A percentile compares a stretch with the other conserved stretches of the same genome.
Evolutionary conservation across 257 asterid genomes (phyloP).

Genomic region (Nemophila menziesii): DNA sequence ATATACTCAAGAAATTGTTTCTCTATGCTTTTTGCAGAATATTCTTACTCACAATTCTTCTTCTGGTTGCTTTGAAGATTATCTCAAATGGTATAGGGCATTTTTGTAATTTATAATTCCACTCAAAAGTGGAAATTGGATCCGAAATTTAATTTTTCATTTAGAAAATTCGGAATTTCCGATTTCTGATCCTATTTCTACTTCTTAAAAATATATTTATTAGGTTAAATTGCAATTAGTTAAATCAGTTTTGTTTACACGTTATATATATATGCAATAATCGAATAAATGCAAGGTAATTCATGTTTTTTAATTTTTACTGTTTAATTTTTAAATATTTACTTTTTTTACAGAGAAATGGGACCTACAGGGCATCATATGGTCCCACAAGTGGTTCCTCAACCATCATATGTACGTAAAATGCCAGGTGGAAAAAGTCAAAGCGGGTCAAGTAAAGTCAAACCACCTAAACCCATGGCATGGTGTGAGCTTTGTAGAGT

Average conservation of each 20-base stretch:
- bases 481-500: slow-evolving; percentile 50
- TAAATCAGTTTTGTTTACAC: no score
- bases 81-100: slow-evolving; percentile 20
- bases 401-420: slow-evolving; percentile 17
- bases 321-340: no score
- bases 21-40: slow-evolving; percentile 54
- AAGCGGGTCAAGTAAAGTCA: slow-evolving; percentile 10
- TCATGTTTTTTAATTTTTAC: no score
- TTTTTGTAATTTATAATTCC: slow-evolving; percentile 7
- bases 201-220: no score
- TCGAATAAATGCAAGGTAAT: no score
- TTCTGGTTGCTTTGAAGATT: slow-evolving; percentile 29
- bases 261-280: no score
- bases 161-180: no score
- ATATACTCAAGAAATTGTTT: slow-evolving; percentile 30
- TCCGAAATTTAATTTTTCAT: no score
- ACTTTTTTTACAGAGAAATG: background rate
- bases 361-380: slow-evolving; percentile 3
- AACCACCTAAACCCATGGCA: slow-evolving; percentile 23
- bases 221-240: no score
- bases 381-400: slow-evolving; percentile 20
- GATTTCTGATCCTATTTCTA: no score
- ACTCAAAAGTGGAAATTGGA: slow-evolving; percentile 5
- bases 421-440: slow-evolving; percentile 1
- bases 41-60: slow-evolving; percentile 30